phyloP scores from a whole-genome alignment of 768 basidiomycete genomes.

The Gloeophyllum trabeum region DNA sequence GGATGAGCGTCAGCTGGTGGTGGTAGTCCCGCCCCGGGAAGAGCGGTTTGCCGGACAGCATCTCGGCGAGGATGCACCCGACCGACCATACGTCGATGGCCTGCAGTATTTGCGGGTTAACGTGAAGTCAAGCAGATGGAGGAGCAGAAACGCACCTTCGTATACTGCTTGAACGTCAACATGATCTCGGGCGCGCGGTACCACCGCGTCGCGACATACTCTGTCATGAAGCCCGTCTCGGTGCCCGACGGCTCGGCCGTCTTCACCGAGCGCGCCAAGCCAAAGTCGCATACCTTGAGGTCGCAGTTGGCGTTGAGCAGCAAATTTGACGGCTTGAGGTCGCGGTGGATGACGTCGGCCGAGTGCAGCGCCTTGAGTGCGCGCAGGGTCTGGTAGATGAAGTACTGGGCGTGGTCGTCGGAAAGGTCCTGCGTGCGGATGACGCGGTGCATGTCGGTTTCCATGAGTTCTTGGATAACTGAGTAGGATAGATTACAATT shows the following conservation, averaged over 20 bases:
- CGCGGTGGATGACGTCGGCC: slow-evolving; percentile 92
- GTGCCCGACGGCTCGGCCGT: slow-evolving; percentile 80
- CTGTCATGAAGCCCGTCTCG: slow-evolving; percentile 87
- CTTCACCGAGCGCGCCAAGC: slow-evolving; percentile 82
- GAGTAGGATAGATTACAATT: slow-evolving; percentile 5
- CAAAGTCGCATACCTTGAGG: slow-evolving; percentile 93
- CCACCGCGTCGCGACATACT: slow-evolving; percentile 98
- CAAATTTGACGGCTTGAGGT: slow-evolving; percentile 94
- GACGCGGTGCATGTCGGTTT: slow-evolving; percentile 95
- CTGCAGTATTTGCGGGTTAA: slow-evolving; percentile 19
- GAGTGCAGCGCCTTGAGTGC: slow-evolving; percentile 95
- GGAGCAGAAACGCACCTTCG: slow-evolving; percentile 44
- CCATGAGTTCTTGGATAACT: slow-evolving; percentile 91
- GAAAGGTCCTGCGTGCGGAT: slow-evolving; percentile 92
- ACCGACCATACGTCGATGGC: slow-evolving; percentile 89
- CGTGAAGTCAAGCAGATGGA: slow-evolving; percentile 25
- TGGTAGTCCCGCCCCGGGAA: slow-evolving; percentile 97
- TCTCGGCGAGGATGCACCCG: slow-evolving; percentile 87
- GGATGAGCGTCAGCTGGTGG: slow-evolving; percentile 89
- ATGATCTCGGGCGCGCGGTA: slow-evolving; percentile 99
- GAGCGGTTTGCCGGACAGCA: slow-evolving; percentile 92
- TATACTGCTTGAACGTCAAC: slow-evolving; percentile 98
- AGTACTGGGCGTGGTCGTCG: slow-evolving; percentile 92
- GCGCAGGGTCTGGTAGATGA: slow-evolving; percentile 88
- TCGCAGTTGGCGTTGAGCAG: slow-evolving; percentile 98